Conservation (phyloP, 2,329 filamentous ascomycete species). For the Diaporthe sp. region DNA sequence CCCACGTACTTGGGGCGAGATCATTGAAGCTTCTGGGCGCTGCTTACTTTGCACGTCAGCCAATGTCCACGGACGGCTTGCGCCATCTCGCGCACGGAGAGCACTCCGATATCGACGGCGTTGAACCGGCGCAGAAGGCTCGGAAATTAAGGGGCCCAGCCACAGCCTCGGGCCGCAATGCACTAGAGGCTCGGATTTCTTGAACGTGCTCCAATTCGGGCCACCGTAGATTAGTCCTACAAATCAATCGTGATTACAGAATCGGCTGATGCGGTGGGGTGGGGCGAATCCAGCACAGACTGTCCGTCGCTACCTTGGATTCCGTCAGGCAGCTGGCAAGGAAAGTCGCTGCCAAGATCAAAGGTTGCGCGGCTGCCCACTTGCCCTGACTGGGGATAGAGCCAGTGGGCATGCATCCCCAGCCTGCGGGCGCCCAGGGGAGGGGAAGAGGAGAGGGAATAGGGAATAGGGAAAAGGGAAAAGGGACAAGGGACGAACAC, state of each 20-base stretch:
- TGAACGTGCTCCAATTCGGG: not conserved
- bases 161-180: slow-evolving; percentile 26
- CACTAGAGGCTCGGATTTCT: not conserved
- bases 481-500: slow-evolving; percentile 22
- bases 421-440: slow-evolving; percentile 13
- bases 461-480: not conserved
- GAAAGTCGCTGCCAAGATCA: not conserved
- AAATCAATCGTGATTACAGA: not conserved
- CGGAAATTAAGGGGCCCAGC: slow-evolving; percentile 20
- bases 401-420: slow-evolving; percentile 6
- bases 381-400: not conserved
- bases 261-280: slow-evolving; percentile 3
- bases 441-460: not conserved
- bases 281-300: not conserved
- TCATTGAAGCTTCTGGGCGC: not conserved
- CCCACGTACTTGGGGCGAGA: not conserved
- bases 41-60: not conserved
- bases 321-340: not conserved
- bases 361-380: slow-evolving; percentile 11
- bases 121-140: slow-evolving; percentile 5
- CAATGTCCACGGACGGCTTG: not conserved
- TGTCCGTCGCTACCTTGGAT: not conserved
- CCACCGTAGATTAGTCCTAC: not conserved
- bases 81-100: not conserved
- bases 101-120: not conserved